A percentile compares a stretch with the other conserved stretches of the same genome.
These are phyloP conservation scores for Globisporangium abappressorium DNA, from an alignment of 352 stramenopile genomes.

Conservation along the genomic window DNA sequence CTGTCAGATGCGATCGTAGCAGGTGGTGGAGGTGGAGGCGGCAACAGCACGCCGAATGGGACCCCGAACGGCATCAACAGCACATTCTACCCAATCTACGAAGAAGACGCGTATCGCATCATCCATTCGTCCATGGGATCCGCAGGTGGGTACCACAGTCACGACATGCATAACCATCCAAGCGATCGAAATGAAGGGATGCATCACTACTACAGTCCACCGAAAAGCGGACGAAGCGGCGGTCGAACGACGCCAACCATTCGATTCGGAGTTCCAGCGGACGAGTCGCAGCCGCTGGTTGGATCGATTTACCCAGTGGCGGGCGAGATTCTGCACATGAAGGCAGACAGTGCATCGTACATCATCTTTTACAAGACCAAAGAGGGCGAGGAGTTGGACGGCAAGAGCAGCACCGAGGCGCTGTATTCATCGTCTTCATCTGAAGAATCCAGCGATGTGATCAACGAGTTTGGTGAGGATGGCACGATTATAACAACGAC, in stretches of 20 bases:
- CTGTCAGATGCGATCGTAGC: constrained; percentile 57
- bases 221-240: constrained; percentile 34
- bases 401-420: constrained; percentile 32
- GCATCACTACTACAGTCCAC: constrained; percentile 27
- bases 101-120: constrained; percentile 67
- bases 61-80: constrained; percentile 33
- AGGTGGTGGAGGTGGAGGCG: constrained; percentile 25
- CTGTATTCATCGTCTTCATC: constrained; percentile 43
- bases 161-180: constrained; percentile 19
- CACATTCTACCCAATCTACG: constrained; percentile 80
- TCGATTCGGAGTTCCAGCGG: constrained; percentile 42
- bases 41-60: constrained; percentile 22
- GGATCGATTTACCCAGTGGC: constrained; percentile 68
- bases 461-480: constrained; percentile 39
- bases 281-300: constrained; percentile 64
- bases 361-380: constrained; percentile 87
- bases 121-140: constrained; percentile 53
- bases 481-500: constrained; percentile 16
- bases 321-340: constrained; percentile 68
- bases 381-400: constrained; percentile 35
- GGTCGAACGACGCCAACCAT: constrained; percentile 62
- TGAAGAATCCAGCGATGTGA: constrained; percentile 34
- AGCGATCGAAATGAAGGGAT: constrained; percentile 14
- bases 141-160: constrained; percentile 25
- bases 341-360: constrained; percentile 75